Percentiles rank a stretch among this genome's conserved stretches.
Evolutionary conservation across 768 basidiomycete genomes (phyloP).

Genomic region (Suillus lakei): DNA sequence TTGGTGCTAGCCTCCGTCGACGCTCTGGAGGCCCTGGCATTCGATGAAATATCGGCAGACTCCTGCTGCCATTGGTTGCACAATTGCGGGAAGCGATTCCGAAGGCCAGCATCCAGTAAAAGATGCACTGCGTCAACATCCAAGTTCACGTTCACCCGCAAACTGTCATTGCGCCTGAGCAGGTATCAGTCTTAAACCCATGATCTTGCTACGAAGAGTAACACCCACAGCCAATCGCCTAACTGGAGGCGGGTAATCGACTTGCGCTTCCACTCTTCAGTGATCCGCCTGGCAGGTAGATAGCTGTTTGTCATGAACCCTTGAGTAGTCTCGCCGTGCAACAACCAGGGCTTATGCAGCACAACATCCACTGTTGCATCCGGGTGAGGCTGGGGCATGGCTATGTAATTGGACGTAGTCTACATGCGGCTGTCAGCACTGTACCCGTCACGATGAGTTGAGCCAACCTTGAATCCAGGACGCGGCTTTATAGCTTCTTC

Average conservation of each 20-base stretch:
- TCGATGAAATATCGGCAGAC: constrained; percentile 2
- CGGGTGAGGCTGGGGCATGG: constrained; percentile 10
- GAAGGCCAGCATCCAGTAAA: constrained; percentile 34
- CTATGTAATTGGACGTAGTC: constrained; percentile 20
- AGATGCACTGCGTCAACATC: constrained; percentile 30
- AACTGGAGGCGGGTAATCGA: constrained; percentile 19
- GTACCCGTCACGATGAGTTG: background rate
- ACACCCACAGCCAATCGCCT: constrained; percentile 23
- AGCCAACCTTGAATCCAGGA: constrained; percentile 50
- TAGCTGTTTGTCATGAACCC: constrained; percentile 43
- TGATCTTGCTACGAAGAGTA: background rate
- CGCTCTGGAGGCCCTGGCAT: rapidly evolving
- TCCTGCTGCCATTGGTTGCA: constrained; percentile 31
- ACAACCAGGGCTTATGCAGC: constrained; percentile 30
- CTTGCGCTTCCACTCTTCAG: constrained; percentile 3
- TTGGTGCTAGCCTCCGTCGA: background rate
- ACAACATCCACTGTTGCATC: constrained; percentile 14
- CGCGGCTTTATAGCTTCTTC: constrained; percentile 51
- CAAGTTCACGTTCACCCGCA: constrained; percentile 29
- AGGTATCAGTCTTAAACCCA: background rate
- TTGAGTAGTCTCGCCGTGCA: constrained; percentile 46
- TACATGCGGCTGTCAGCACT: constrained; percentile 1
- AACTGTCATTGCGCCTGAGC: constrained; percentile 24
- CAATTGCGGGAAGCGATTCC: constrained; percentile 25
- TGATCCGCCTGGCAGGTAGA: constrained; percentile 13